These are phyloP conservation scores for Colletotrichum somersetense DNA, from an alignment of 2,329 filamentous ascomycete species.

Conservation along the genomic window DNA sequence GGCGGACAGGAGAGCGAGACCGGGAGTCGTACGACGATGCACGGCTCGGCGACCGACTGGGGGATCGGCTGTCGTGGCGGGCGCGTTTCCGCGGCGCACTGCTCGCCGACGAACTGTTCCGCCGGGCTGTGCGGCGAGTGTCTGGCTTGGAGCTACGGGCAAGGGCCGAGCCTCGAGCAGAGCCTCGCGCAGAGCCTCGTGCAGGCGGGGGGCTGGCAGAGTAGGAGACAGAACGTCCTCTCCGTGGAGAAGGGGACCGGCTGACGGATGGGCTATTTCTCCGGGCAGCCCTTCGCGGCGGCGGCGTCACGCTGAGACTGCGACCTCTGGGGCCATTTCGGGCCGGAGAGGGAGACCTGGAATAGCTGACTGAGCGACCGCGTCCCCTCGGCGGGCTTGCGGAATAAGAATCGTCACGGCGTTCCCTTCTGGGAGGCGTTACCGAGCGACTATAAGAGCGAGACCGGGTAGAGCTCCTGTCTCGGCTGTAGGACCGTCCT, in stretches of 20 bases:
- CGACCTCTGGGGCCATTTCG: constrained; percentile 43
- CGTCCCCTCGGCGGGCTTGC: constrained; percentile 48
- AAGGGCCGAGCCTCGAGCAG: constrained; percentile 11
- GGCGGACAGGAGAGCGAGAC: constrained; percentile 42
- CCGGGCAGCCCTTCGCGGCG: constrained; percentile 45
- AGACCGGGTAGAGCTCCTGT: constrained; percentile 54
- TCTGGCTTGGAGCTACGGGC: constrained; percentile 32
- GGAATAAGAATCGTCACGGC: constrained; percentile 47
- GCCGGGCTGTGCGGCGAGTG: constrained; percentile 44
- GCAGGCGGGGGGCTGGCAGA: constrained; percentile 43
- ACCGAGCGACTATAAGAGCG: constrained; percentile 49
- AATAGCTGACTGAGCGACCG: constrained; percentile 45
- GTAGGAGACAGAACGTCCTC: constrained; percentile 44
- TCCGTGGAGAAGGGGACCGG: constrained; percentile 45
- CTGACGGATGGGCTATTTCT: constrained; percentile 53
- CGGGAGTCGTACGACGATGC: constrained; percentile 48
- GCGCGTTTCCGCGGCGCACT: constrained; percentile 46
- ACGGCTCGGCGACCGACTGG: constrained; percentile 46
- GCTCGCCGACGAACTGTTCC: constrained; percentile 53
- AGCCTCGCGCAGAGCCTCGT: constrained; percentile 15
- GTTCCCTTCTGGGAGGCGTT: constrained; percentile 36
- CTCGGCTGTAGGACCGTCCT: constrained; percentile 48
- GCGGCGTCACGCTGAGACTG: constrained; percentile 35
- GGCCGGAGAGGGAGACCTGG: constrained; percentile 49
- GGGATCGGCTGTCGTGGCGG: constrained; percentile 40